These are phyloP conservation scores for Sporisorium graminicola DNA, from an alignment of 1,284 basidiomycete species.

Conservation along the genomic window DNA sequence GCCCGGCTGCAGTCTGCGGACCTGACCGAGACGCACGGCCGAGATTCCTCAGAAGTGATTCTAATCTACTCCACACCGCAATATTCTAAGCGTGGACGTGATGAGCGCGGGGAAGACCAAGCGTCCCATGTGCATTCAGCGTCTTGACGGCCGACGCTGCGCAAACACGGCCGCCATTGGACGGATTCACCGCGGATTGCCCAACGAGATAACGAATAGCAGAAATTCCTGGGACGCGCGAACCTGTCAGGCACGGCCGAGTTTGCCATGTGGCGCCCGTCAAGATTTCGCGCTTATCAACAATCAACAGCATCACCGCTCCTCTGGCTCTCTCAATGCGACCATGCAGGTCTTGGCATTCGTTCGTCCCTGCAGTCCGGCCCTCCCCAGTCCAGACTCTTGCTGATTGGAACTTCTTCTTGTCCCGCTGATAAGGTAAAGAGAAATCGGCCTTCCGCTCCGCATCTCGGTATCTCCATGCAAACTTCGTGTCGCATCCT, in stretches of 20 bases:
- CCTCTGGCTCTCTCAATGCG: not conserved
- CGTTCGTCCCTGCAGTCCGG: not conserved
- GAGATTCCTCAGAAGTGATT: not conserved
- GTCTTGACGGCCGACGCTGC: not conserved
- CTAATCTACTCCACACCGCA: not conserved
- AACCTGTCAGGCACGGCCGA: constrained; percentile 12
- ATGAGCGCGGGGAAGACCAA: not conserved
- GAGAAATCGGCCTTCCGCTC: not conserved
- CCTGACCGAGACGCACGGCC: constrained; percentile 14
- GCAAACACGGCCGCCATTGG: constrained; percentile 16
- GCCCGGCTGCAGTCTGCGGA: constrained; percentile 5
- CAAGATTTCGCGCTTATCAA: not conserved
- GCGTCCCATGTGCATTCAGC: too few relatives aligned
- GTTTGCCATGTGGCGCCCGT: constrained; percentile 11
- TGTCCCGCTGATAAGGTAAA: constrained; percentile 1
- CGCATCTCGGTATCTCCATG: not conserved
- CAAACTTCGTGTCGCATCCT: not conserved
- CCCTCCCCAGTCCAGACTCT: constrained; percentile 9
- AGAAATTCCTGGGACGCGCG: not conserved
- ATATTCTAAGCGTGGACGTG: not conserved
- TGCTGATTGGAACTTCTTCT: not conserved
- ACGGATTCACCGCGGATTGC: constrained; percentile 12
- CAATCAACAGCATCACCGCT: not conserved
- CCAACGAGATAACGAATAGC: not conserved
- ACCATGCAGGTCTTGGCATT: not conserved